Conservation (phyloP, 108 stramenopile genomes). For the Mediolabrus comicus region DNA sequence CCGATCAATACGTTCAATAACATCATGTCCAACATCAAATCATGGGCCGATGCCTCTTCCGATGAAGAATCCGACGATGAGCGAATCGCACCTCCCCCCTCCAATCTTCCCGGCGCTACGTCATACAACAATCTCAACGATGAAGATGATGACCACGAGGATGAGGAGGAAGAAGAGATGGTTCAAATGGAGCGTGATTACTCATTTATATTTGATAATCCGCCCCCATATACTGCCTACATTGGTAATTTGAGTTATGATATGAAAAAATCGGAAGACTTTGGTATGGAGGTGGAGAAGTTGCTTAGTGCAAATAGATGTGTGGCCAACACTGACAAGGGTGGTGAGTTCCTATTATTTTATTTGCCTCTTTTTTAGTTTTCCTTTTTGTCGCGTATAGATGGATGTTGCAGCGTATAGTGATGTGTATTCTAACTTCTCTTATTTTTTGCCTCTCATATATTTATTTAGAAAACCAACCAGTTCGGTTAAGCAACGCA, state of each 20-base stretch:
- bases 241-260: constrained; percentile 31
- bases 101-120: constrained; percentile 14
- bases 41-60: constrained; percentile 51
- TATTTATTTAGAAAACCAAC: neutral
- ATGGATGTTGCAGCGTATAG: too few species aligned
- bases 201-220: constrained; percentile 6
- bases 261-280: constrained; percentile 15
- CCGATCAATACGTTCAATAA: too few species aligned
- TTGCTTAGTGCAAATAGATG: constrained; percentile 10
- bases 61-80: constrained; percentile 45
- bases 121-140: constrained; percentile 5
- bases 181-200: neutral
- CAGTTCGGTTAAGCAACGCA: constrained; percentile 2
- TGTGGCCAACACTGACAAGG: neutral
- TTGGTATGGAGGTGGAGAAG: constrained; percentile 20
- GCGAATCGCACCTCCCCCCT: constrained; percentile 15
- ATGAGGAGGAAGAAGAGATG: constrained; percentile 3
- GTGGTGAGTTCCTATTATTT: neutral
- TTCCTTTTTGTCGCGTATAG: neutral
- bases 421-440: too few species aligned
- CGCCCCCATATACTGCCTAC: constrained; percentile 45
- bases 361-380: neutral
- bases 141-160: constrained; percentile 4
- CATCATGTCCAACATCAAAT: constrained; percentile 41
- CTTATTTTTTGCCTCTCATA: too few species aligned